These are phyloP conservation scores for Phytophthora crassamura DNA, from an alignment of 352 stramenopile species.

Conservation along the genomic window DNA sequence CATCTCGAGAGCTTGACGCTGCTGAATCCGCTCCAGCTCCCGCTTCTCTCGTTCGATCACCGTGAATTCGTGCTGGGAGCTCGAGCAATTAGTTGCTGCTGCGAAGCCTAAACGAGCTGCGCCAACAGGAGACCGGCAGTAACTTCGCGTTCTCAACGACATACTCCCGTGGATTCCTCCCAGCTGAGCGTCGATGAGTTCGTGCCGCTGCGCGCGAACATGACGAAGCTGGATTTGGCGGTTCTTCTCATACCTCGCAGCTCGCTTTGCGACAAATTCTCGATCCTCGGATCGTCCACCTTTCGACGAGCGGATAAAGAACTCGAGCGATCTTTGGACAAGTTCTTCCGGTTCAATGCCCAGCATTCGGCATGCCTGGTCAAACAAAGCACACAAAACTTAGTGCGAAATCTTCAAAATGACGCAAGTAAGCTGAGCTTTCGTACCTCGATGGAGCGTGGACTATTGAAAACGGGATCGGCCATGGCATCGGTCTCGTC, in stretches of 20 bases:
- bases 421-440: neutral
- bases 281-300: slow-evolving; percentile 32
- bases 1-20: slow-evolving; percentile 70
- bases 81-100: slow-evolving; percentile 12
- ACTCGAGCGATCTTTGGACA: slow-evolving; percentile 57
- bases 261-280: slow-evolving; percentile 59
- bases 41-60: slow-evolving; percentile 73
- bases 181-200: slow-evolving; percentile 64
- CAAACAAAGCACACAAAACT: slow-evolving; percentile 5
- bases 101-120: slow-evolving; percentile 25
- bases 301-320: slow-evolving; percentile 51
- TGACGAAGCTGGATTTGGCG: slow-evolving; percentile 58
- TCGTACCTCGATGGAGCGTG: slow-evolving; percentile 60
- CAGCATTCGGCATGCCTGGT: slow-evolving; percentile 72
- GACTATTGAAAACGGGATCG: slow-evolving; percentile 63
- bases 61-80: slow-evolving; percentile 45
- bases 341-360: slow-evolving; percentile 75
- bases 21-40: slow-evolving; percentile 74
- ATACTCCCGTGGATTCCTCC: slow-evolving; percentile 54
- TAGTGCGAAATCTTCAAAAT: neutral
- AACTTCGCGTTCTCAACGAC: slow-evolving; percentile 61
- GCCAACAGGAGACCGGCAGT: slow-evolving; percentile 53
- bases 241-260: slow-evolving; percentile 64
- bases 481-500: slow-evolving; percentile 47
- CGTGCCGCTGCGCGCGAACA: slow-evolving; percentile 54